Conservation (phyloP, 140 eudicot genomes). For the Anethum foeniculum region DNA sequence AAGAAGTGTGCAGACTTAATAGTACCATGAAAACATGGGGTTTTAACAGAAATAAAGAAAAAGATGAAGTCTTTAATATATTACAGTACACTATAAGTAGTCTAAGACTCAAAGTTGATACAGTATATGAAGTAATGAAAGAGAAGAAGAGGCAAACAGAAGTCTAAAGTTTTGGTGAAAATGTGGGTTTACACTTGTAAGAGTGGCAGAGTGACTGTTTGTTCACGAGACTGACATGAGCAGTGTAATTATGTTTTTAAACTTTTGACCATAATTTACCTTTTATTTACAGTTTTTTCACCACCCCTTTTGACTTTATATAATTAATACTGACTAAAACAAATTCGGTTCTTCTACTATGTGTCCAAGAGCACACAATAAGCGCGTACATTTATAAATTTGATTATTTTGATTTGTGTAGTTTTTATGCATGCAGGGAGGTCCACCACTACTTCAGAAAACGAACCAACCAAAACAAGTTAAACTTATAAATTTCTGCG, state of each 20-base stretch:
- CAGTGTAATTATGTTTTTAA: background rate
- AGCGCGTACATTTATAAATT: no score
- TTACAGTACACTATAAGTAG: slow-evolving; percentile 6
- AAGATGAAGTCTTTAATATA: slow-evolving; percentile 2
- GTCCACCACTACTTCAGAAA: no score
- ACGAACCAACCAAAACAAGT: no score
- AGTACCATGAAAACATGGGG: background rate
- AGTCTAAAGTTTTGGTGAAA: slow-evolving; percentile 28
- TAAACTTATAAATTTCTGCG: no score
- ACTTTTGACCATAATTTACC: no score
- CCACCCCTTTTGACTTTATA: no score
- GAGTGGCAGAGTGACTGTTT: background rate
- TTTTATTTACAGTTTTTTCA: no score
- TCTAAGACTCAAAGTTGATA: background rate
- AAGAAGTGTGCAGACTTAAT: background rate
- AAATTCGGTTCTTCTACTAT: no score
- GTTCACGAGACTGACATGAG: background rate
- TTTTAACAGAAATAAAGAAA: background rate
- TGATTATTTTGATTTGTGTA: no score
- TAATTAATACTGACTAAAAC: no score
- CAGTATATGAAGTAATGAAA: slow-evolving; percentile 11
- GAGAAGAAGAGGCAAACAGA: background rate
- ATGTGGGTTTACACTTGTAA: slow-evolving; percentile 18
- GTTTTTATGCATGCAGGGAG: no score
- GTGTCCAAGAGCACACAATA: no score